These are phyloP conservation scores for Steccherinum ochraceum DNA, from an alignment of 768 basidiomycete species.

Conservation along the genomic window DNA sequence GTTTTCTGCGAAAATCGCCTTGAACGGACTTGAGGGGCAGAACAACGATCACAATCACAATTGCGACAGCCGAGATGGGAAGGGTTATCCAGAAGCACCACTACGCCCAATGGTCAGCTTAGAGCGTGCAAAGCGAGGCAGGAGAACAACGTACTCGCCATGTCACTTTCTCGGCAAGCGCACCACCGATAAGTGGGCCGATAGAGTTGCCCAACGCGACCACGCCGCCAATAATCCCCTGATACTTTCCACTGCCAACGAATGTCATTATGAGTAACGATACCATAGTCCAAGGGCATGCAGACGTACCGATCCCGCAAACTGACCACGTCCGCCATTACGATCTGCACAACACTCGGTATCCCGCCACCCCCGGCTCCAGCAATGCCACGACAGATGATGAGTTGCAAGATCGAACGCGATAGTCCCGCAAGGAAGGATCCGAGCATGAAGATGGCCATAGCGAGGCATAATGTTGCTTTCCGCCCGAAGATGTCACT, in stretches of 20 bases:
- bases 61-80: conserved; percentile 48
- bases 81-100: conserved; percentile 78
- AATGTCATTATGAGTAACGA: background rate
- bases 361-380: conserved; percentile 71
- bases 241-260: conserved; percentile 58
- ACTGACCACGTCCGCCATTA: conserved; percentile 67
- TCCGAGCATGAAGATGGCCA: conserved; percentile 61
- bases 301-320: conserved; percentile 51
- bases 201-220: conserved; percentile 57
- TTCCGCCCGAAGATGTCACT: conserved; percentile 69
- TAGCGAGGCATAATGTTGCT: conserved; percentile 45
- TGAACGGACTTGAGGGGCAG: conserved; percentile 66
- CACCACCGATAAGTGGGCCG: conserved; percentile 65
- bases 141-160: conserved; percentile 43
- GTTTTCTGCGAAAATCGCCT: conserved; percentile 58
- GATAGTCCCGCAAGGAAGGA: conserved; percentile 64
- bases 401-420: conserved; percentile 57
- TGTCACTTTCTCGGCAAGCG: conserved; percentile 50
- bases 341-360: conserved; percentile 62
- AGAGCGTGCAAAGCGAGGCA: background rate
- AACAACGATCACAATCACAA: conserved; percentile 51
- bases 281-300: too few species aligned
- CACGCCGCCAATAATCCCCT: conserved; percentile 62
- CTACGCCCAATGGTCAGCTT: conserved; percentile 19
- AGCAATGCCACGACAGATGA: conserved; percentile 61